Evolutionary conservation across 306 rosid species (phyloP).

Genomic region (Castanea sativa): DNA sequence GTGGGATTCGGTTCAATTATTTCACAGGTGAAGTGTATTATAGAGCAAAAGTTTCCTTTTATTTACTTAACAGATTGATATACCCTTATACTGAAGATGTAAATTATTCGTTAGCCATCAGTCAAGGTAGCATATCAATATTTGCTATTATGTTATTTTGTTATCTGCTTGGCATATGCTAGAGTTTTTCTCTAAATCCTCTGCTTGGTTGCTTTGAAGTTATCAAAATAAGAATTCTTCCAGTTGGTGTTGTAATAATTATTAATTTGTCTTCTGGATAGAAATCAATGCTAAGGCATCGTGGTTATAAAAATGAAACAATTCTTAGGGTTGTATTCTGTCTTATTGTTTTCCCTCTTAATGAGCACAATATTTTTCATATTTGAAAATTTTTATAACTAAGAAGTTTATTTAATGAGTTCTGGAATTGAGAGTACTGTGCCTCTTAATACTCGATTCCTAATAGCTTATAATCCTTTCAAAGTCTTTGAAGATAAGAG

Average conservation of each 20-base stretch:
- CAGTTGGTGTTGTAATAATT: neutral
- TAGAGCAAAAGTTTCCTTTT: neutral
- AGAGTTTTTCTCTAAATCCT: neutral
- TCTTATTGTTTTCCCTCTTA: no score
- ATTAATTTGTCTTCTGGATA: no score
- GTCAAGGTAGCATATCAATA: neutral
- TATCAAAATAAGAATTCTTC: neutral
- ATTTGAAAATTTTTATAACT: no score
- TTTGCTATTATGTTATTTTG: neutral
- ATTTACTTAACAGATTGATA: neutral
- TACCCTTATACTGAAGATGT: neutral
- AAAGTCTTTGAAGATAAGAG: neutral
- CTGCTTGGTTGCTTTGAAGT: neutral
- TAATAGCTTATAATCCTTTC: no score
- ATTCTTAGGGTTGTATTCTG: neutral
- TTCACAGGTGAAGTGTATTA: conserved; percentile 56
- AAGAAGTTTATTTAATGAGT: no score
- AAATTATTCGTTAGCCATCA: neutral
- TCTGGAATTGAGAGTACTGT: no score
- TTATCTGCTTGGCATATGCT: neutral
- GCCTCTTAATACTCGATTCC: no score
- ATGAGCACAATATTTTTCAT: no score
- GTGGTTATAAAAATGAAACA: neutral
- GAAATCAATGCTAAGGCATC: neutral
- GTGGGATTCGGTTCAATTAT: conserved; percentile 76